phyloP scores from a whole-genome alignment of 1,139 yeast species.

The Yamadazyma sp. region DNA sequence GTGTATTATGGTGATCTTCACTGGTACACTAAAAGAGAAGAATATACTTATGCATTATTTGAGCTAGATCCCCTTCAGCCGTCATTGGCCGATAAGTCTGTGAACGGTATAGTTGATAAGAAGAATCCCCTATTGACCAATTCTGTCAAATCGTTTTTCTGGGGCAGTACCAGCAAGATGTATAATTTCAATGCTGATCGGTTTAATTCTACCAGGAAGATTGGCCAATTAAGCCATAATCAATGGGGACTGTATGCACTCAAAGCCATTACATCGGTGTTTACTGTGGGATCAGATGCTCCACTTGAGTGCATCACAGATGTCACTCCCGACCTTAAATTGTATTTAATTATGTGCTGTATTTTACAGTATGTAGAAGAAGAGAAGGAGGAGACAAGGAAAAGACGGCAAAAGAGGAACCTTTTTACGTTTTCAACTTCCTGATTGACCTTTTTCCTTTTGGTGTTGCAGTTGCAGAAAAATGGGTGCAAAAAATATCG shows the following conservation, averaged over 20 bases:
- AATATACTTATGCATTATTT: constrained; percentile 5
- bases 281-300: neutral
- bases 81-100: constrained; percentile 4
- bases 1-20: constrained; percentile 1
- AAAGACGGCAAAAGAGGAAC: too few species aligned
- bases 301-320: neutral
- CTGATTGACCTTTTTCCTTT: too few species aligned
- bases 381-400: neutral
- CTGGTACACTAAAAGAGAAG: neutral
- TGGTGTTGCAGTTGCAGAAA: too few species aligned
- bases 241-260: neutral
- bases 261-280: neutral
- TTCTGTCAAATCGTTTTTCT: neutral
- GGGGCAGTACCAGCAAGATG: neutral
- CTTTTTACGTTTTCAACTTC: too few species aligned
- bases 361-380: neutral
- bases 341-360: neutral
- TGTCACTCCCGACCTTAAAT: neutral
- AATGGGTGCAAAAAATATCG: too few species aligned
- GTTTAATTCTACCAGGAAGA: neutral
- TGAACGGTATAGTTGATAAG: neutral
- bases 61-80: constrained; percentile 3
- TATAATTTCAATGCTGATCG: neutral
- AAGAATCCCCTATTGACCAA: neutral
- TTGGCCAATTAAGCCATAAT: neutral